Conservation (phyloP, 2,329 filamentous ascomycete genomes). For the Neophaeococcomyces mojaviensis region DNA sequence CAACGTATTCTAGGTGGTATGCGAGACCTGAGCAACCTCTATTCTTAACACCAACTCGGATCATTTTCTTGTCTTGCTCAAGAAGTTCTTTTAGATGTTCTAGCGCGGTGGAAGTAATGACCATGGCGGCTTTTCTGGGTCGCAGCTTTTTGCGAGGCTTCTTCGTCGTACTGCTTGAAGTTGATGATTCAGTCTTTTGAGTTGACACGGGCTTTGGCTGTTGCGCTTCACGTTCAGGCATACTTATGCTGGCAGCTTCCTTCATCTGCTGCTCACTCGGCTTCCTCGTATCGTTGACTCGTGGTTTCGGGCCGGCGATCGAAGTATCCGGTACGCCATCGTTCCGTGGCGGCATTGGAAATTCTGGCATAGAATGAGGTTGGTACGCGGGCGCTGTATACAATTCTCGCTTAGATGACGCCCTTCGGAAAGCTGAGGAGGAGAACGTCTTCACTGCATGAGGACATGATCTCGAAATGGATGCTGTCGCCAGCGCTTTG, state of each 20-base stretch:
- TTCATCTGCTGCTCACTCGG: slow-evolving; percentile 31
- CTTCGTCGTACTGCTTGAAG: slow-evolving; percentile 39
- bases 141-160: slow-evolving; percentile 58
- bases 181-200: slow-evolving; percentile 11
- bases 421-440: slow-evolving; percentile 34
- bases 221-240: slow-evolving; percentile 60
- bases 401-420: slow-evolving; percentile 53
- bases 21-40: slow-evolving; percentile 87
- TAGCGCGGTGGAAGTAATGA: slow-evolving; percentile 71
- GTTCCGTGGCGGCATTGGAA: slow-evolving; percentile 51
- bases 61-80: slow-evolving; percentile 79
- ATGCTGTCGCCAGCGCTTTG: slow-evolving; percentile 31
- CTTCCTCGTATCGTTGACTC: slow-evolving; percentile 42
- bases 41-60: slow-evolving; percentile 90
- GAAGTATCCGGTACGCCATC: slow-evolving; percentile 53
- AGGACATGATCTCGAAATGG: slow-evolving; percentile 28
- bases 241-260: slow-evolving; percentile 35
- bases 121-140: slow-evolving; percentile 85
- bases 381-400: slow-evolving; percentile 52
- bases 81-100: slow-evolving; percentile 69
- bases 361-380: slow-evolving; percentile 50
- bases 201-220: slow-evolving; percentile 48
- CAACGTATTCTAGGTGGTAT: slow-evolving; percentile 91
- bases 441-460: slow-evolving; percentile 42
- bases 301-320: slow-evolving; percentile 47